Percentiles rank a stretch among this genome's conserved stretches.
These are phyloP conservation scores for Tetrapisispora fleetii DNA, from an alignment of 805 yeast species.

Conservation along the genomic window DNA sequence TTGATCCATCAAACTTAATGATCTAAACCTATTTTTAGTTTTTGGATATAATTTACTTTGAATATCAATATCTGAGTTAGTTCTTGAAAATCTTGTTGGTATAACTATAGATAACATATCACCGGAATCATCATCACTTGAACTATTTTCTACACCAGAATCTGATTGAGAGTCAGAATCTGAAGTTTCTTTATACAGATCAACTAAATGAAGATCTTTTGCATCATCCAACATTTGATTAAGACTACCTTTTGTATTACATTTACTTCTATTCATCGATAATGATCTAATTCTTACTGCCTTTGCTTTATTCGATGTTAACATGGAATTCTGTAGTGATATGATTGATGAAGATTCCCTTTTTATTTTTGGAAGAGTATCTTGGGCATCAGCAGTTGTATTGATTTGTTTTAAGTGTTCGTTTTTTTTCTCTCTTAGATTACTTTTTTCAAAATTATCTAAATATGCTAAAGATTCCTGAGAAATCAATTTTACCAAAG, in stretches of 20 bases:
- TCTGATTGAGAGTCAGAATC: slow-evolving; percentile 9
- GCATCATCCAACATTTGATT: slow-evolving; percentile 5
- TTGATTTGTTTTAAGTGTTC: not conserved
- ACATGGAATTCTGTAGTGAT: slow-evolving; percentile 20
- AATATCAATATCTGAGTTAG: slow-evolving; percentile 12
- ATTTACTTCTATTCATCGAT: slow-evolving; percentile 13
- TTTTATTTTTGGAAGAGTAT: slow-evolving; percentile 9
- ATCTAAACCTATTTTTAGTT: slow-evolving; percentile 22
- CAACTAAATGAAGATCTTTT: slow-evolving; percentile 8
- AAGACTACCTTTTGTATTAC: not conserved
- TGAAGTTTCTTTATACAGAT: slow-evolving; percentile 10
- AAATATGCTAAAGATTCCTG: slow-evolving; percentile 24
- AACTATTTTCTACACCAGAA: slow-evolving; percentile 17
- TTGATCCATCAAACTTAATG: slow-evolving; percentile 27
- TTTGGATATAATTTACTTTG: not conserved
- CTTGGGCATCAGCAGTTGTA: slow-evolving; percentile 8
- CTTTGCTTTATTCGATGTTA: slow-evolving; percentile 29
- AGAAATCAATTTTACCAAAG: slow-evolving; percentile 22
- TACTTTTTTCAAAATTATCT: slow-evolving; percentile 12
- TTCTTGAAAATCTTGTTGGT: slow-evolving; percentile 23
- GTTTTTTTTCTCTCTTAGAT: not conserved
- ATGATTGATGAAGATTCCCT: slow-evolving; percentile 26
- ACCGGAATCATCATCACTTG: slow-evolving; percentile 25
- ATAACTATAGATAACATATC: slow-evolving; percentile 32
- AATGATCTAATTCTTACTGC: slow-evolving; percentile 24